These are phyloP conservation scores for Aegilops speltoides DNA, from an alignment of 176 grass and related monocot genomes.

Conservation along the genomic window DNA sequence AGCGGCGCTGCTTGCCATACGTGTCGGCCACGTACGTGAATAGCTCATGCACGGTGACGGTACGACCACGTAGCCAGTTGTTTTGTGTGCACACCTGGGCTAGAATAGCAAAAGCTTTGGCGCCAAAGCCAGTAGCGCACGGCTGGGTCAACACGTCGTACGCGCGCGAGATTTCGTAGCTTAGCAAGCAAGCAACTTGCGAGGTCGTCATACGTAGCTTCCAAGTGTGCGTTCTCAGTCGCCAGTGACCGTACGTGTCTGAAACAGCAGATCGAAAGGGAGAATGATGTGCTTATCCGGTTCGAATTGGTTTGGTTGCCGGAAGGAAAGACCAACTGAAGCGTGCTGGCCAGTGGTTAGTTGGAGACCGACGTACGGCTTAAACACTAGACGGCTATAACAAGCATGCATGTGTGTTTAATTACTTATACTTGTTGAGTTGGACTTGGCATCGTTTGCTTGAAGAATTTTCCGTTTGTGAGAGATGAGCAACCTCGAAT, in stretches of 20 bases:
- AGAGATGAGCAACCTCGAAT: neutral
- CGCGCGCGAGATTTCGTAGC: neutral
- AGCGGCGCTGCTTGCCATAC: too few relatives aligned
- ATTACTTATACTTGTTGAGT: neutral
- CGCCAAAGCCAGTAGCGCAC: neutral
- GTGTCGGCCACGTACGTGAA: too few relatives aligned
- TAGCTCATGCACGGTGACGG: too few relatives aligned
- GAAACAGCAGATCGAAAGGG: neutral
- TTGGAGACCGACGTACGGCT: conserved; percentile 3
- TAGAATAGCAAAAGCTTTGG: neutral
- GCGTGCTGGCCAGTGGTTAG: conserved; percentile 11
- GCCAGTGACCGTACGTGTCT: neutral
- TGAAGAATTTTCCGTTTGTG: neutral
- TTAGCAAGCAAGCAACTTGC: neutral
- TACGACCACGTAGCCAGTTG: neutral
- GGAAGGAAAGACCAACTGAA: neutral
- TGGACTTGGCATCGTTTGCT: neutral
- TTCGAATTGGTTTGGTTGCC: neutral
- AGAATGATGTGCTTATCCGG: neutral
- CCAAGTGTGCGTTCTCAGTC: neutral
- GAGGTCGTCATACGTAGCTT: neutral
- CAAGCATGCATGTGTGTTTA: neutral
- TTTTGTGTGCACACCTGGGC: neutral
- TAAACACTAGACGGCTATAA: neutral
- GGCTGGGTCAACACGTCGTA: neutral